Conservation (phyloP, 768 basidiomycete genomes). For the Lentinula guzmanii region DNA sequence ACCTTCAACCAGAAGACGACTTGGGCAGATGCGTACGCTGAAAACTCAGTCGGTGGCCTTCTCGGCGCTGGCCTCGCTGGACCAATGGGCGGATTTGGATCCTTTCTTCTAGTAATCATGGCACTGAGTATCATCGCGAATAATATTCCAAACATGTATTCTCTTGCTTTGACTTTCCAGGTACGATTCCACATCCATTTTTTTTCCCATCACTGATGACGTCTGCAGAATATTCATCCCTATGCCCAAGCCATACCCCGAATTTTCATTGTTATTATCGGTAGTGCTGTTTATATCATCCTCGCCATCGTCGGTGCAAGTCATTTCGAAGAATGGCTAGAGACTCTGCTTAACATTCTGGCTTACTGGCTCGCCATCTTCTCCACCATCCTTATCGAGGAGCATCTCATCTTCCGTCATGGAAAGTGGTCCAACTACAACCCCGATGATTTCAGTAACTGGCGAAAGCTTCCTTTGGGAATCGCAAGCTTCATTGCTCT, state of each 20-base stretch:
- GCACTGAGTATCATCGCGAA: constrained; percentile 59
- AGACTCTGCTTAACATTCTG: constrained; percentile 31
- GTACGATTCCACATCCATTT: not conserved
- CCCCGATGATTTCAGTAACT: constrained; percentile 25
- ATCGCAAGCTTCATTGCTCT: constrained; percentile 26
- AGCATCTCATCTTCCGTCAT: constrained; percentile 42
- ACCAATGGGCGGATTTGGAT: constrained; percentile 50
- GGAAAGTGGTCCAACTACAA: constrained; percentile 26
- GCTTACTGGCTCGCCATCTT: constrained; percentile 47
- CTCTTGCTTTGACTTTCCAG: constrained; percentile 49
- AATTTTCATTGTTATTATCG: constrained; percentile 23
- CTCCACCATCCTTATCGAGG: constrained; percentile 36
- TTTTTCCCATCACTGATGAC: constrained; percentile 13
- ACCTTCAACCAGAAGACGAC: constrained; percentile 35
- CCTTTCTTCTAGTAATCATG: constrained; percentile 53
- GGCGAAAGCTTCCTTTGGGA: constrained; percentile 26
- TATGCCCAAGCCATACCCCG: constrained; percentile 30
- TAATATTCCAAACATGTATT: constrained; percentile 61
- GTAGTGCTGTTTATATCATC: not conserved
- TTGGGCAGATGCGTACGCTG: constrained; percentile 38
- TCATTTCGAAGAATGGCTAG: constrained; percentile 35
- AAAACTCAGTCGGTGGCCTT: constrained; percentile 42
- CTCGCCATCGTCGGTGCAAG: constrained; percentile 35
- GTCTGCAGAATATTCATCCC: constrained; percentile 23
- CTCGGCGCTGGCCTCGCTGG: constrained; percentile 39